Evolutionary conservation across 2,329 filamentous ascomycete genomes (phyloP), one percentile per base, ranked within the genome.

Genomic region (Parastagonospora avenae): DNA sequence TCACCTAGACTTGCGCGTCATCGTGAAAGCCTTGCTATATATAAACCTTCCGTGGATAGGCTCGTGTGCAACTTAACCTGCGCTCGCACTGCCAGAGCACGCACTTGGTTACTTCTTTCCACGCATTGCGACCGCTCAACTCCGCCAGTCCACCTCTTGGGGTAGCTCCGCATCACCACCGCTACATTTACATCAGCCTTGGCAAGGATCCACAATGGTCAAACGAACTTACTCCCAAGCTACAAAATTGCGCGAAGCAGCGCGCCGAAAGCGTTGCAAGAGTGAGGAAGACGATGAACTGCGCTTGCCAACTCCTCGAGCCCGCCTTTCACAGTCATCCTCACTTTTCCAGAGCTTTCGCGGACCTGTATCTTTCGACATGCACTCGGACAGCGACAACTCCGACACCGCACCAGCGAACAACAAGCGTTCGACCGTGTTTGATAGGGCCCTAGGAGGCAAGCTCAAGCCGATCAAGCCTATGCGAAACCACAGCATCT

Each of bases 401-500:
- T 38, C 46, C 31, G 54, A 57, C 31, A 27, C 40, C 3, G 51
- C 57, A 41, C 19, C 19, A 36, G n/a, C 42, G 47, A 14, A 49
- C 50, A 40, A 14, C 50, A 48, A 11, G 43, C 32, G 30, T 31
- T 44, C 2, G 5, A 50, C 50, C 7, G 46, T 57, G 4, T 56
- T 66, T 15, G 62, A 66, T 36, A 60, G 57, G 30, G 57, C 54
- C 19, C 46, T 54, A 14, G 48, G 24, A 16, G 43, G 43, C 48
- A 55, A 33, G 15, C 24, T 37, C 53, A 56, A 44, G 29, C 50
- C 2, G 27, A 32, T 12, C 49, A 43, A 16, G 15, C 51, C 19
- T 24, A 24, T 24, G 5, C 46, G 48, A 57, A 28, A 50, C n/a
- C 29, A 35, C 4, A 57, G 15, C 24, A 52, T 59, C 10, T 51